phyloP scores from a whole-genome alignment of 2,329 filamentous ascomycete species.

The Xylariales sp. region DNA sequence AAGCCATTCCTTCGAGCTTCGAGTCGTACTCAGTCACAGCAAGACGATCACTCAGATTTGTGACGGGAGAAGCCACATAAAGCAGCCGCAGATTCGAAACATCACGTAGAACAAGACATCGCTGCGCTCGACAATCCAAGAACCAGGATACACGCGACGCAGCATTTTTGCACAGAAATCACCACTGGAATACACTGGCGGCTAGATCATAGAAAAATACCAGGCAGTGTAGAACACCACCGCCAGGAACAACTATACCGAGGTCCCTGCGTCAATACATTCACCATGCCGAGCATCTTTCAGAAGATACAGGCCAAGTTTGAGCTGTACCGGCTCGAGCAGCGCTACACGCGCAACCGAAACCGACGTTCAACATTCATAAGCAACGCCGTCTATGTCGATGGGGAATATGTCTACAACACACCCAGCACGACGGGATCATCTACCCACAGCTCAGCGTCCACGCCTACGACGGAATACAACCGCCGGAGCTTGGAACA shows the following conservation, averaged over 20 bases:
- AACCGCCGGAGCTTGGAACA: constrained; percentile 23
- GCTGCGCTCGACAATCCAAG: too few species aligned
- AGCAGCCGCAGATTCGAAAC: too few species aligned
- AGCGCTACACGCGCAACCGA: constrained; percentile 88
- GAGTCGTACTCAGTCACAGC: too few species aligned
- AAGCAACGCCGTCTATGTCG: constrained; percentile 85
- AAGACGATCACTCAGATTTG: too few species aligned
- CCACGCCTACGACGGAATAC: constrained; percentile 16
- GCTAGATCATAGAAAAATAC: too few species aligned
- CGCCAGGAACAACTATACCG: too few species aligned
- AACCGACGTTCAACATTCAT: constrained; percentile 82
- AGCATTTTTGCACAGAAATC: too few species aligned
- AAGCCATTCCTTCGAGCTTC: neutral
- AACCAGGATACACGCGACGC: too few species aligned
- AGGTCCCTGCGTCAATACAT: neutral
- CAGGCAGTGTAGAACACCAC: too few species aligned
- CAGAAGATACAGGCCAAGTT: constrained; percentile 64
- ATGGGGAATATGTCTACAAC: constrained; percentile 90
- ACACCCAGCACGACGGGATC: constrained; percentile 56
- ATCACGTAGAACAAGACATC: too few species aligned
- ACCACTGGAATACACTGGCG: too few species aligned
- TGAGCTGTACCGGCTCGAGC: constrained; percentile 91
- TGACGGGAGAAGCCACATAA: too few species aligned
- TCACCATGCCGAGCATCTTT: constrained; percentile 47
- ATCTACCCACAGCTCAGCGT: constrained; percentile 38